Evolutionary conservation across 345 rosid species (phyloP), one percentile per base, ranked within the genome.

Genomic region (Nephelium lappaceum): DNA sequence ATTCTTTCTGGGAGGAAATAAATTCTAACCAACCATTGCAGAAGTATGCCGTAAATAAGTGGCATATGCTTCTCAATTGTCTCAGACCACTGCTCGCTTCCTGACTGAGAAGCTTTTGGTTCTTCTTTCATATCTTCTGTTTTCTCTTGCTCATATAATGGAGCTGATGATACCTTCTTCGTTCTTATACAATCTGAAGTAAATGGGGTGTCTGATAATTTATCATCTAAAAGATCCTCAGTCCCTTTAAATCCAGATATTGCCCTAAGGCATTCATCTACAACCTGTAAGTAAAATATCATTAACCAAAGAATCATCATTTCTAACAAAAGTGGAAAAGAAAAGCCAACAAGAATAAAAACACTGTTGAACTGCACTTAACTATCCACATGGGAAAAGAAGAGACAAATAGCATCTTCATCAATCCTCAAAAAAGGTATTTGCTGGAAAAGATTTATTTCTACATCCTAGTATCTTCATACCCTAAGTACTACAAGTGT

Each of bases 201-300:
- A 86, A 95, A 92, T 73, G 99, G 93, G 27, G 88, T 79, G 78
- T 92, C 97, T 77, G 84, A 81, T 42, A 88, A 78, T 75, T 88
- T 89, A 79, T 91, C 96, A 80, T 84, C 93, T 23, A 83, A 81
- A 83, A 81, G 91, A 83, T 91, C 96, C 85, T 92, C 99, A 25
- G 92, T 95, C 87, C 98, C 99, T 84, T 86, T 92, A 82, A 88
- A 93, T 85, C 98, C 99, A 91, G 92, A 92, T 83, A 90, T 80
- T 66, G 95, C 98, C 74, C 98, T 93, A 80, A 95, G 96, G 81
- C 90, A 89, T 78, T 89, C 96, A 87, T 95, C 99, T 86, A 93
- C 86, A 72, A 92, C 98, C 98, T 95, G 88, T 80, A 80, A 71
- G 80, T 64, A 23, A 73, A 72, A 69, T 51, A 12, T 38, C 23